These are phyloP conservation scores for Penicillium brevicompactum DNA, from an alignment of 2,329 filamentous ascomycete species.

Conservation along the genomic window DNA sequence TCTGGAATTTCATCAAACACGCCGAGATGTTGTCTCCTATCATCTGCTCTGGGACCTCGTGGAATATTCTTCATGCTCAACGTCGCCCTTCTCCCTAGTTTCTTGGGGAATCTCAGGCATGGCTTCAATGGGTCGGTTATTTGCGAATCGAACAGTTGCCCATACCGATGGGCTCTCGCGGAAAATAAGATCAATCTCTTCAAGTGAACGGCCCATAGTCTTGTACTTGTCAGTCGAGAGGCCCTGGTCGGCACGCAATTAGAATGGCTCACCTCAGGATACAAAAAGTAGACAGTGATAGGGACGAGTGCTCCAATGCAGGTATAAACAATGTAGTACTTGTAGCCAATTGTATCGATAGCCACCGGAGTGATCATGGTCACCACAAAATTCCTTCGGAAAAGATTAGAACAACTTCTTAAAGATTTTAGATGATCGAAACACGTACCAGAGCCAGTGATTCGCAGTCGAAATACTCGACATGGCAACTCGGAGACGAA, in stretches of 20 bases:
- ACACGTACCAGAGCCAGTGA: conserved; percentile 11
- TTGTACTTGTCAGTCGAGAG: not conserved
- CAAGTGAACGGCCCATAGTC: conserved; percentile 5
- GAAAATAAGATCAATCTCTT: conserved; percentile 11
- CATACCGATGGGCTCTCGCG: conserved; percentile 10
- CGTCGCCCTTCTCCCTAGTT: not conserved
- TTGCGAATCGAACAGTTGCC: conserved; percentile 8
- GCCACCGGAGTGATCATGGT: conserved; percentile 12
- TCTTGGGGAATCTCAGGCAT: not conserved
- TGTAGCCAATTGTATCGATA: conserved; percentile 7
- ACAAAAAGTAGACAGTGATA: conserved; percentile 15
- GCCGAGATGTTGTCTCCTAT: not conserved
- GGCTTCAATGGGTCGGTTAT: not conserved
- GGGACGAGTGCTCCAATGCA: conserved; percentile 13
- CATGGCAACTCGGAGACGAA: conserved; percentile 10
- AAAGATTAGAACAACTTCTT: not conserved
- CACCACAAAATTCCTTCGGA: conserved; percentile 10
- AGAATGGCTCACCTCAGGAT: conserved; percentile 8
- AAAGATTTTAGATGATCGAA: not conserved
- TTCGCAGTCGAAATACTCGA: conserved; percentile 11
- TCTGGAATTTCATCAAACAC: not conserved
- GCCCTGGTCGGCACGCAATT: not conserved
- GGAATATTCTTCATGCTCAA: not conserved
- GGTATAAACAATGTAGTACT: conserved; percentile 11
- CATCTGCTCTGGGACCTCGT: not conserved